Evolutionary conservation across 768 basidiomycete species (phyloP), one percentile per base, ranked within the genome.

Genomic region (Dentipellis fragilis): DNA sequence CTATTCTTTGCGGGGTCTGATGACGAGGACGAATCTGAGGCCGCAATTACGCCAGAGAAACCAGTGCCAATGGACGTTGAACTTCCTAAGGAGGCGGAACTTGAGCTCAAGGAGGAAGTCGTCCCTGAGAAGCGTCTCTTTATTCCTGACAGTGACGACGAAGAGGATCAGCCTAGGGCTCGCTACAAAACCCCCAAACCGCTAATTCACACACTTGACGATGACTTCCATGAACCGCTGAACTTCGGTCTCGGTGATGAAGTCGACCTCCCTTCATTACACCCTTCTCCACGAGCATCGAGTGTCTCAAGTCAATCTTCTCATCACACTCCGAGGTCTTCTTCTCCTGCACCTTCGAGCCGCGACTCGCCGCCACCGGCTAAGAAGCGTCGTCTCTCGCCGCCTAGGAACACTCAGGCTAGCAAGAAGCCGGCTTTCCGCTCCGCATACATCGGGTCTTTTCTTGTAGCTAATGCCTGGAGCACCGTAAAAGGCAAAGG

Each of bases 381-480:
- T 1, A 87, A 87, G 67, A 82, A 73, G 62, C 76, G 78, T 22
- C 81, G 79, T 47, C 59, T 61, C 21, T 59, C 58, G 19, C 60
- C 51, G 40, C 59, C 60, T 52, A 34, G 58, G 46, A 11, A 56
- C 55, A 51, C 23, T 3, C 10, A 17, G 38, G 10, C 54, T 3
- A 11, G 10, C 1, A 14, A 21, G 45, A 38, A 49, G 3, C 16
- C 49, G 4, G 23, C 48, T 7, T 72, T 74, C 1, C 72, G 67
- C 35, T 66, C 68, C 4, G 61, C 62, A 10, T 89, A 86, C 63
- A 61, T 90, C 23, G 88, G 88, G 10, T 84, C 83, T 50, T 73
- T 89, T 51, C 58, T 89, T 10, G 76, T 89, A 21, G 75, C 78
- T 19, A 84, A 87, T 62, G 88, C 86, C 10, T 90, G 86, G 86